Base-by-base conservation (phyloP, 768 basidiomycete species). In the Dacryopinax spathularia region DNA sequence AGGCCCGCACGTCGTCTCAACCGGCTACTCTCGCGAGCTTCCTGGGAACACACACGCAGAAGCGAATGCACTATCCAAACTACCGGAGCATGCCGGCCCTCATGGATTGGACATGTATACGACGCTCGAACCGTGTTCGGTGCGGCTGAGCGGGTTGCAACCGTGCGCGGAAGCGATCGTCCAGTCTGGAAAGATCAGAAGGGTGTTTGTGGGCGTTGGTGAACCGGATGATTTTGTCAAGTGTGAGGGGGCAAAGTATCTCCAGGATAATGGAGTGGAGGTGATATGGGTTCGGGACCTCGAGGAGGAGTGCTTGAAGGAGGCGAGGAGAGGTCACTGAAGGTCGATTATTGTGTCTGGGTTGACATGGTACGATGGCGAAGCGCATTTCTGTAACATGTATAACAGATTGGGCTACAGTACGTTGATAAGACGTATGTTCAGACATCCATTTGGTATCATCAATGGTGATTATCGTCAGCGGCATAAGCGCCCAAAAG, bases 31-130 rank as follows among this genome's bases (percentile, higher is more conserved):
- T 27, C 81, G 96, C 70, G 93, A 97, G 71, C 79, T 97, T 0
- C 78, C 83, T 2, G 95, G 94, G 62, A 98, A 98, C 71, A 97
- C 95, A 2, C 95, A 99, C 73, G 95, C 94, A 12, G 95, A 99
- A 76, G 91, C 92, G 25, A 95, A 95, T 72, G 93, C 94, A 1
- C 76, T 99, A 62, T 71, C 81, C 39, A 96, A 97, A 70, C 82
- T 84, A 4, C 73, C 72, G 16, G 43, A 66, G n/a, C 76, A 25
- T 9, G 20, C 6, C 18, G 22, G 63, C 20, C 43, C 7, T 33
- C 34, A 36, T 36, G 18, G 25, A 33, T 27, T 20, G 25, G 88
- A 91, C 72, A 85, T 89, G 41, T 98, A 96, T 71, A 95, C 94
- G 0, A 98, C 96, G 0, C 82, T 99, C 78, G 96, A 99, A 71